Evolutionary conservation across 371 early-diverging fungal genomes (phyloP).

Genomic region (Mucor saturninus): DNA sequence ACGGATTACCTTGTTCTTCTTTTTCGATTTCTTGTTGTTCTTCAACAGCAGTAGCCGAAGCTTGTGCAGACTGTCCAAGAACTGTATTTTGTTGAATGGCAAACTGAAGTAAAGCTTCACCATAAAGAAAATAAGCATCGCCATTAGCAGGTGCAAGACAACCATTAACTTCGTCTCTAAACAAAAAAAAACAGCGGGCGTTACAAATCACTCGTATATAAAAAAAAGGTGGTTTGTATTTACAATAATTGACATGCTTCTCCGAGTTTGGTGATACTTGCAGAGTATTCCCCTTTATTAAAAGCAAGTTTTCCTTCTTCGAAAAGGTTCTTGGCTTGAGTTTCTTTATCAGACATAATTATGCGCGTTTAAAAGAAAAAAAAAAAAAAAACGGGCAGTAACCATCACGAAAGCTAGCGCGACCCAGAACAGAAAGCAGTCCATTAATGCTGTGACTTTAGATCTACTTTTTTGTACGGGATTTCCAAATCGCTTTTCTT

Average conservation of each 20-base stretch:
- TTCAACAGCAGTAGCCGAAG: slow-evolving; percentile 20
- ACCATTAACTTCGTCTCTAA: slow-evolving; percentile 73
- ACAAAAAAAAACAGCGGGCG: neutral
- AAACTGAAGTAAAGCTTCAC: slow-evolving; percentile 75
- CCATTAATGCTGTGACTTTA: neutral
- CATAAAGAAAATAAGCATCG: slow-evolving; percentile 80
- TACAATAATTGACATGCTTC: slow-evolving; percentile 74
- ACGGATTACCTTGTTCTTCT: slow-evolving; percentile 14
- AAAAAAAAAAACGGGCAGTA: neutral
- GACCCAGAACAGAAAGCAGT: no score
- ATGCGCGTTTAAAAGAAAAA: slow-evolving; percentile 2
- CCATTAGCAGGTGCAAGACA: slow-evolving; percentile 73
- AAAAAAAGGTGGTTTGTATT: slow-evolving; percentile 21
- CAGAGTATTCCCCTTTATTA: slow-evolving; percentile 54
- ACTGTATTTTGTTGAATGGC: slow-evolving; percentile 80
- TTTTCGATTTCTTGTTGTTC: slow-evolving; percentile 17
- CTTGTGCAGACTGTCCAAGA: slow-evolving; percentile 59
- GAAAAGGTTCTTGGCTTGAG: slow-evolving; percentile 39
- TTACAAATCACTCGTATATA: neutral
- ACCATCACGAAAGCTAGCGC: no score
- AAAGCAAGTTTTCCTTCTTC: slow-evolving; percentile 70
- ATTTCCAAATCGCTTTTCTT: no score
- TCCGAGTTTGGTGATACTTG: slow-evolving; percentile 66
- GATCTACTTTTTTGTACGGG: no score
- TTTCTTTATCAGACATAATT: slow-evolving; percentile 23